A percentile compares a stretch with the other conserved stretches of the same genome.
Evolutionary conservation across 2,329 filamentous ascomycete species (phyloP).

Genomic region (Sclerotinia trifoliorum): DNA sequence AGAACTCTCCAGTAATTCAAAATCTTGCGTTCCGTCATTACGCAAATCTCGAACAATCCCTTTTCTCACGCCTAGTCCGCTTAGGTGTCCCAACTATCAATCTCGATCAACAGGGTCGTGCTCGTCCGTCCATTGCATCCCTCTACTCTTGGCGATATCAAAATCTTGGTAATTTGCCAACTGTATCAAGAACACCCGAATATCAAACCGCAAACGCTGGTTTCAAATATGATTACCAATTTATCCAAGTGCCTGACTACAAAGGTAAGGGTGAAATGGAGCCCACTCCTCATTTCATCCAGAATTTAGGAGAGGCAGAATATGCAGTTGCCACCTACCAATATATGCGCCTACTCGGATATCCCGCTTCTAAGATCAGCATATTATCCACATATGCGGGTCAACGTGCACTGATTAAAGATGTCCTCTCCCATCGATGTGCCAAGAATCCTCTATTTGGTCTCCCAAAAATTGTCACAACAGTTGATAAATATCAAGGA

Average conservation of each 20-base stretch:
- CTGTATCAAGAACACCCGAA: constrained; percentile 65
- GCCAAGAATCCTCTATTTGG: constrained; percentile 82
- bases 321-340: constrained; percentile 94
- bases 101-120: constrained; percentile 90
- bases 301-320: constrained; percentile 95
- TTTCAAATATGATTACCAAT: constrained; percentile 92
- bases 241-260: constrained; percentile 93
- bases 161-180: constrained; percentile 73
- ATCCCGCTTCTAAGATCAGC: constrained; percentile 70
- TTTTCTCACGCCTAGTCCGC: constrained; percentile 88
- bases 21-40: constrained; percentile 93
- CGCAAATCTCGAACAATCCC: constrained; percentile 91
- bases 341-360: constrained; percentile 95
- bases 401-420: constrained; percentile 81
- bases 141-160: constrained; percentile 94
- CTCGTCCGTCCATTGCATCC: constrained; percentile 79
- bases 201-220: constrained; percentile 85
- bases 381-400: constrained; percentile 94
- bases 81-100: constrained; percentile 88
- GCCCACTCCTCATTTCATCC: constrained; percentile 90
- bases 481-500: constrained; percentile 98
- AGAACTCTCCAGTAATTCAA: constrained; percentile 95
- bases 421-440: constrained; percentile 83
- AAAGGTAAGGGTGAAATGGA: constrained; percentile 86
- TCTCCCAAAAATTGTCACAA: constrained; percentile 83